Evolutionary conservation across 1,139 yeast genomes (phyloP).

Genomic region (Sugiyamaella paludigena): DNA sequence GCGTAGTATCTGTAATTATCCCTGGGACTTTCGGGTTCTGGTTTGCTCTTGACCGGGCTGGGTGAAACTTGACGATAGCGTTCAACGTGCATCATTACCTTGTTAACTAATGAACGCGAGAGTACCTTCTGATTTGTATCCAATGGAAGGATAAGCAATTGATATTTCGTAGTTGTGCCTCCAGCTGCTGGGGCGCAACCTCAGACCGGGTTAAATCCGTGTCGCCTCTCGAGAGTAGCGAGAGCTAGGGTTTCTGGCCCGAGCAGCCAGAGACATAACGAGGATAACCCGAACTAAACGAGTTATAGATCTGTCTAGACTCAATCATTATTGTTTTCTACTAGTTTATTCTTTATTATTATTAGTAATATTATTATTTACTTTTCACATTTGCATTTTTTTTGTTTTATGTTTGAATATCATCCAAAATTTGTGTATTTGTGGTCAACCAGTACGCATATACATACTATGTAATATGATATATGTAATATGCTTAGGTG

Average conservation of each 20-base stretch:
- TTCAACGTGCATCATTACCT: slow-evolving; percentile 39
- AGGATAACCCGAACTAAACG: no score
- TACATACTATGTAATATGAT: no score
- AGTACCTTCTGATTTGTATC: slow-evolving; percentile 32
- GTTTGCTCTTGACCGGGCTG: slow-evolving; percentile 42
- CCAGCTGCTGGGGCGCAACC: slow-evolving; percentile 14
- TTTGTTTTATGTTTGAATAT: no score
- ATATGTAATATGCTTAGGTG: no score
- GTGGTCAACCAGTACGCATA: no score
- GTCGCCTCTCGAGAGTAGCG: neutral
- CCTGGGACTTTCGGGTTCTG: slow-evolving; percentile 25
- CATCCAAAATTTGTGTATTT: no score
- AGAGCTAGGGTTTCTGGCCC: neutral
- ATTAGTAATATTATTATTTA: neutral
- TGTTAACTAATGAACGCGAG: slow-evolving; percentile 38
- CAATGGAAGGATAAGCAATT: slow-evolving; percentile 7
- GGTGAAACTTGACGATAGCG: slow-evolving; percentile 40
- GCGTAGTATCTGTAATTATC: slow-evolving; percentile 33
- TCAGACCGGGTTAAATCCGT: neutral
- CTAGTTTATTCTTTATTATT: neutral
- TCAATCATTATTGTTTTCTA: neutral
- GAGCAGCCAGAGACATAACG: neutral
- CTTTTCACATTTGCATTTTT: neutral
- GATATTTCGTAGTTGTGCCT: neutral
- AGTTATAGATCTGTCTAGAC: no score